Conservation (phyloP, 495 filamentous ascomycete species). For the Tetracladium setigerum region DNA sequence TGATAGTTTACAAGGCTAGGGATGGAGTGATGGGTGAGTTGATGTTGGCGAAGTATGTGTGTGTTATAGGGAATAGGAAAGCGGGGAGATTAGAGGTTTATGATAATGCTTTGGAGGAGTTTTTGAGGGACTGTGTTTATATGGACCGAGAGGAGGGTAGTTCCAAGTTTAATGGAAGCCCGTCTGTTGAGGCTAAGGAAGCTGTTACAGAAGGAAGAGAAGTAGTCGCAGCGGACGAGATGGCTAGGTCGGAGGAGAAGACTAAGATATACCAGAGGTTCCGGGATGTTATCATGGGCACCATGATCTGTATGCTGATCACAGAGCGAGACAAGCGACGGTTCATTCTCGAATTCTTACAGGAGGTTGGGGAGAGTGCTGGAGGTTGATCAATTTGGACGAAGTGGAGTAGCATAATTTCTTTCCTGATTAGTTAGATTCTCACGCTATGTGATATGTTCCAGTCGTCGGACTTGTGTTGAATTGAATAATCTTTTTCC, state of each 20-base stretch:
- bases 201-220: no score
- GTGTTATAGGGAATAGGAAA: conserved; percentile 1
- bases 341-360: not conserved
- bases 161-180: not conserved
- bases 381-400: no score
- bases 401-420: no score
- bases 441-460: no score
- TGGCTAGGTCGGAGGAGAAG: not conserved
- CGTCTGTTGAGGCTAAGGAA: not conserved
- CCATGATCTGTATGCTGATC: conserved; percentile 6
- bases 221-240: no score
- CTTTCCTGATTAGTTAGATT: no score
- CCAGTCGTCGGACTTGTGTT: no score
- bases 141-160: not conserved
- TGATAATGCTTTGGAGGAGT: not conserved
- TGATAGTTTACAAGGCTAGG: not conserved
- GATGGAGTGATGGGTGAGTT: not conserved
- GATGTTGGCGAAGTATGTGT: not conserved
- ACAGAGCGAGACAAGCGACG: conserved; percentile 3
- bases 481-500: no score
- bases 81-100: conserved; percentile 2
- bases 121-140: not conserved
- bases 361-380: no score
- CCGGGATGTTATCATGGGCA: conserved; percentile 1
- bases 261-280: not conserved